Base-by-base conservation (phyloP, 192 early-diverging fungal species). In the Rhizophagus prolifer region DNA sequence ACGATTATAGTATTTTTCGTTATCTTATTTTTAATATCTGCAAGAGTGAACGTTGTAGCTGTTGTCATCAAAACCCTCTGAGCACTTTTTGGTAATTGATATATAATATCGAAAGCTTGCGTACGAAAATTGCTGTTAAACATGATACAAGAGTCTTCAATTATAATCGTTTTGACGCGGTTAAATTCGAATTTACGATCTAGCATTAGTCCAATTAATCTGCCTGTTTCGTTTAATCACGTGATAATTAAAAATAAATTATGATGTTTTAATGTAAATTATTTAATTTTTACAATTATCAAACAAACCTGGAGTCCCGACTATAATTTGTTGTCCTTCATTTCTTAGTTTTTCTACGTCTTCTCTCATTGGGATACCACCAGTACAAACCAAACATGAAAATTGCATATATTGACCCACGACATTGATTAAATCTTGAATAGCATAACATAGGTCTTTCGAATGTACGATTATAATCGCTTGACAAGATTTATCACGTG, bases 91-190 rank as follows among this genome's bases (percentile, higher is more conserved):
- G 72, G 60, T 31, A 58, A 46, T 23, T 61, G 3, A 38, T 38
- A 26, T 9, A 74, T 44, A 14, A 74, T 63, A 26, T 74, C 72
- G 12, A 74, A 74, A 46, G 72, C 47, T 14, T 74, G 50, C 5
- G 28, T n/a, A 44, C 72, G 54, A 41, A 60, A 60, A 14, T 28
- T 58, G 19, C 72, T 58, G 30, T 58, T 60, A 44, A 74, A 74
- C 72, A 74, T 74, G 60, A 74, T 58, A 46, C 72, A 74, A 41
- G 54, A 74, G 25, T 74, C 72, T 63, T 74, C 72, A 21, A 74
- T 60, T 9, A 74, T 61, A 41, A 74, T 44, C 59, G 54, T 62
- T 63, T 63, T 74, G 10, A 74, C 21, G n/a, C 25, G 36, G 4
- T n/a, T 12, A 44, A 58, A 25, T 64, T 60, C 58, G 25, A 58